Evolutionary conservation across 345 rosid species (phyloP).

Genomic region (Dimocarpus longan): DNA sequence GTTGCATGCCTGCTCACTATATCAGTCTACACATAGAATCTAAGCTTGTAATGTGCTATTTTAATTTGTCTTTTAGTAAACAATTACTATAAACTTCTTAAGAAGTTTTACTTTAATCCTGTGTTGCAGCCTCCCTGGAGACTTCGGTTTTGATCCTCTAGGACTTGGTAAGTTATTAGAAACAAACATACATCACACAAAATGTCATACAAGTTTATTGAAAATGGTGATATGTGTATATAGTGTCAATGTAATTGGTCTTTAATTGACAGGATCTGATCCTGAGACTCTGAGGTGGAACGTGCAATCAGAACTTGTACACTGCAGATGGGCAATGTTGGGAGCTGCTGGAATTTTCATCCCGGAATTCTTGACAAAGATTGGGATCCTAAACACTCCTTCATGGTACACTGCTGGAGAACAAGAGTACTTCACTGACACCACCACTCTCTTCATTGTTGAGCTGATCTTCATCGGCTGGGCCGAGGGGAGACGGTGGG

Average conservation of each 20-base stretch:
- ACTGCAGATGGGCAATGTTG: constrained; percentile 99
- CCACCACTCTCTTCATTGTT: constrained; percentile 76
- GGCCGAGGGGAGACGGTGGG: constrained; percentile 99
- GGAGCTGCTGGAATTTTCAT: constrained; percentile 97
- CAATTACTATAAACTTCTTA: background rate
- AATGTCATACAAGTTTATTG: background rate
- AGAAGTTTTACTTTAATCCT: constrained; percentile 9
- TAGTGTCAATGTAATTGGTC: too few species aligned
- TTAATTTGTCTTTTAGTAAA: too few species aligned
- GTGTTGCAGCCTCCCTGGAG: constrained; percentile 83
- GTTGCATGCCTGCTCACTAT: too few species aligned
- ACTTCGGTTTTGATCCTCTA: constrained; percentile 95
- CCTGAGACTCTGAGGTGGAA: constrained; percentile 94
- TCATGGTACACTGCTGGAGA: constrained; percentile 95
- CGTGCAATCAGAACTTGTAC: constrained; percentile 84
- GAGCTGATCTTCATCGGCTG: constrained; percentile 89
- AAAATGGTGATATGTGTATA: background rate
- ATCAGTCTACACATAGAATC: too few species aligned
- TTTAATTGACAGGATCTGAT: constrained; percentile 63
- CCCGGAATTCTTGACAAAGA: constrained; percentile 88
- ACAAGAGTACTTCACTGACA: constrained; percentile 85
- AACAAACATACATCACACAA: background rate
- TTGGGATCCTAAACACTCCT: constrained; percentile 88
- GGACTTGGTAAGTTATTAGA: constrained; percentile 66
- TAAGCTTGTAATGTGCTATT: too few species aligned